phyloP scores from a whole-genome alignment of 2,329 filamentous ascomycete species.

The Trichoderma simmonsii region DNA sequence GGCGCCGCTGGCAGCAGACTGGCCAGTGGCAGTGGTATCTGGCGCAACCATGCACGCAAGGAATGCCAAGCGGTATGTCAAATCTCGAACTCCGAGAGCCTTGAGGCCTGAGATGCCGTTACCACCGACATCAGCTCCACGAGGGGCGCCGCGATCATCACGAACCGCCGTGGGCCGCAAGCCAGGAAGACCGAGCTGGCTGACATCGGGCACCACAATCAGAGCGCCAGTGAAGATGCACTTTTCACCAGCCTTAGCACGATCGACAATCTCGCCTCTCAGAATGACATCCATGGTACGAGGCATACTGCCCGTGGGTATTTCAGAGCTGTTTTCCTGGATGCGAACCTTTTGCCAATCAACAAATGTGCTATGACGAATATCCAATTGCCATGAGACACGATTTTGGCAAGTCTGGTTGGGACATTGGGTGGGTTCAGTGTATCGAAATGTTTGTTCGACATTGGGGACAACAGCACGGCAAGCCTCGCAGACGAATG shows the following conservation, averaged over 20 bases:
- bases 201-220: slow-evolving; percentile 96
- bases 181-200: slow-evolving; percentile 87
- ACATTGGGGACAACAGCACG: slow-evolving; percentile 82
- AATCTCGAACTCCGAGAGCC: slow-evolving; percentile 85
- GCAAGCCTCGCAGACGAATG: slow-evolving; percentile 88
- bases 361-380: slow-evolving; percentile 93
- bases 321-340: slow-evolving; percentile 97
- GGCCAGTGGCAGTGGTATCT: slow-evolving; percentile 77
- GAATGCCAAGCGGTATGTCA: slow-evolving; percentile 96
- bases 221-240: slow-evolving; percentile 96
- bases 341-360: slow-evolving; percentile 99
- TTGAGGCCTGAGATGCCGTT: slow-evolving; percentile 85
- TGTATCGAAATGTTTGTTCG: slow-evolving; percentile 96
- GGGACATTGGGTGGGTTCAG: slow-evolving; percentile 92
- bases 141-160: slow-evolving; percentile 70
- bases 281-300: slow-evolving; percentile 96
- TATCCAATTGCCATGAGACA: slow-evolving; percentile 92
- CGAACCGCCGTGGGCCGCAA: slow-evolving; percentile 77
- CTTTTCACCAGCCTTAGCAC: slow-evolving; percentile 95
- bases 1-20: slow-evolving; percentile 60
- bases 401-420: slow-evolving; percentile 86
- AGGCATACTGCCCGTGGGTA: slow-evolving; percentile 97
- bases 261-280: slow-evolving; percentile 94
- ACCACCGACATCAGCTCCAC: slow-evolving; percentile 77
- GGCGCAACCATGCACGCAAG: slow-evolving; percentile 93